Percentiles rank a stretch among this genome's conserved stretches.
These are phyloP conservation scores for Penicillium alfredii DNA, from an alignment of 495 filamentous ascomycete species.

Conservation along the genomic window DNA sequence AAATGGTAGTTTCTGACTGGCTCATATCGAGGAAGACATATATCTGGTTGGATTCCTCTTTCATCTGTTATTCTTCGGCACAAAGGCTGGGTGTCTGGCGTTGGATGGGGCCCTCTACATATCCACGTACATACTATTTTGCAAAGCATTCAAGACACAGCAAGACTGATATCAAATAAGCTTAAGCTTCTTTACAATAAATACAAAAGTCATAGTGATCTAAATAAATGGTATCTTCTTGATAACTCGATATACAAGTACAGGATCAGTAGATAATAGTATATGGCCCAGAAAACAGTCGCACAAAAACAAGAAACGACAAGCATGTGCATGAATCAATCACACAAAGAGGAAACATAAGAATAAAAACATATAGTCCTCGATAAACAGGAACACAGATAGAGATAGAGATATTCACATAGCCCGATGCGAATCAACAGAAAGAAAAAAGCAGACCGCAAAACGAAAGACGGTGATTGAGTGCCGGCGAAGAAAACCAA, in stretches of 20 bases:
- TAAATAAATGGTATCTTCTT: too few species aligned
- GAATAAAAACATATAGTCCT: neutral
- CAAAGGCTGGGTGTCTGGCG: constrained; percentile 21
- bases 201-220: too few species aligned
- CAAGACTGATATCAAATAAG: constrained; percentile 6
- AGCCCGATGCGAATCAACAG: constrained; percentile 16
- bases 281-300: too few species aligned
- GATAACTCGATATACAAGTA: constrained; percentile 1
- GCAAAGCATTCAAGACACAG: constrained; percentile 5
- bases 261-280: too few species aligned
- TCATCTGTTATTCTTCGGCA: constrained; percentile 6
- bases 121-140: constrained; percentile 2
- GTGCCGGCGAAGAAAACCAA: constrained; percentile 9
- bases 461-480: constrained; percentile 2
- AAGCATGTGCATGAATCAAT: constrained; percentile 1
- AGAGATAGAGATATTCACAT: constrained; percentile 20
- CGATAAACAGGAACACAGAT: too few species aligned
- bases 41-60: constrained; percentile 6
- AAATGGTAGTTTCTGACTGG: constrained; percentile 1
- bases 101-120: constrained; percentile 20
- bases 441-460: constrained; percentile 9
- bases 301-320: neutral
- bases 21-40: constrained; percentile 2
- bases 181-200: too few species aligned
- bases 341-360: neutral